Evolutionary conservation across 768 basidiomycete genomes (phyloP).

Genomic region (Kwoniella pini): DNA sequence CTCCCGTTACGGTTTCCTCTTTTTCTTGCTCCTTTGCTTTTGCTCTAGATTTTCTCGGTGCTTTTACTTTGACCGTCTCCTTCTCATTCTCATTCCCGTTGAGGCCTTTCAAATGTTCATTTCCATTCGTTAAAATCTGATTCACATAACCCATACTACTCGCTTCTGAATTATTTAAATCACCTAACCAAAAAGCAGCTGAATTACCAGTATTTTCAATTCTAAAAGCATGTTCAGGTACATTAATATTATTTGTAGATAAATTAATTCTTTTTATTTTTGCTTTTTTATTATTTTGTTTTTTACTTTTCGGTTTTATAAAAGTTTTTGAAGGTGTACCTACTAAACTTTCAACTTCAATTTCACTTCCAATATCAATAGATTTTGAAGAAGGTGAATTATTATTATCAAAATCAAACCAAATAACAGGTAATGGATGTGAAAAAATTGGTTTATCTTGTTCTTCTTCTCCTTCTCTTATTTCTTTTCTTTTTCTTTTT

Average conservation of each 20-base stretch:
- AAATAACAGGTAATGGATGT: conserved; percentile 10
- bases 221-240: not conserved
- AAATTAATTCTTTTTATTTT: not conserved
- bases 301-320: too few relatives aligned
- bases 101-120: too few relatives aligned
- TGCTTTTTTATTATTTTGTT: not conserved
- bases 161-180: not conserved
- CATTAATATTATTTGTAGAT: not conserved
- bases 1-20: too few relatives aligned
- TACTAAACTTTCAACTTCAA: too few relatives aligned
- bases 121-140: too few relatives aligned
- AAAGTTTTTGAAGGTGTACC: not conserved
- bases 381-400: not conserved
- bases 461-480: not conserved
- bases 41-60: not conserved
- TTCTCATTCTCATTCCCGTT: not conserved
- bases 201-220: conserved; percentile 4
- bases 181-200: conserved; percentile 13
- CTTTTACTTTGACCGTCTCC: not conserved
- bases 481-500: conserved; percentile 1
- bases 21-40: too few relatives aligned
- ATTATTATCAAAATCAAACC: not conserved
- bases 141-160: too few relatives aligned
- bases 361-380: not conserved
- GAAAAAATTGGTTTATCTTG: conserved; percentile 9